Evolutionary conservation across 345 rosid species (phyloP), one percentile per base, ranked within the genome.

Genomic region (Aquilaria malaccensis): DNA sequence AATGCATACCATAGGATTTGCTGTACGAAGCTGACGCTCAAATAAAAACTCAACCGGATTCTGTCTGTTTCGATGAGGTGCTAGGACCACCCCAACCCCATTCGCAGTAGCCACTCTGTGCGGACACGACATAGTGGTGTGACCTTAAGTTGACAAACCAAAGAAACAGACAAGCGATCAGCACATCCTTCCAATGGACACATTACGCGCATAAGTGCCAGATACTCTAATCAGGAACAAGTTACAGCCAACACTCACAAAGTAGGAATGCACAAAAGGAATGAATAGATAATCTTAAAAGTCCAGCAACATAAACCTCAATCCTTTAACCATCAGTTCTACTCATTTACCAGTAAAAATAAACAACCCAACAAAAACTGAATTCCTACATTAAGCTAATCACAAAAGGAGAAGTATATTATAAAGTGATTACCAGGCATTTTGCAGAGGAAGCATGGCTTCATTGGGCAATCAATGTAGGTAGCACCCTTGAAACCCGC

Each of bases 401-500:
- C 43, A 37, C 32, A 6, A 31, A n/a, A 29, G 15, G 31, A 45
- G 7, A 30, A 45, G 30, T 13, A 33, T 43, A 10, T 9, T 22
- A 22, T 22, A 22, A 37, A 12, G 12, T 41, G 49, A 31, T 56
- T 65, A 93, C 99, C 97, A 10, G 97, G 99, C 92, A 84, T 77
- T 84, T 90, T 94, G 76, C 99, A 94, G 70, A 94, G 83, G 66
- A 90, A 94, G 67, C 97, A 94, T 31, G 97, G 97, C 57, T 90
- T 94, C 97, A 85, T 94, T 3, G 97, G 97, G 71, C 97, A 94
- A 70, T 90, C 96, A 14, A 94, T 79, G 67, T 93, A 89, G 0
- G 97, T 87, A 11, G 98, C 98, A 30, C 98, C 98, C 68, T 79
- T 87, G 63, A 93, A 89, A 11, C 97, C 98, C 2, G 99, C 97